phyloP scores from a whole-genome alignment of 2,329 filamentous ascomycete species.

The Botrytis medusae region DNA sequence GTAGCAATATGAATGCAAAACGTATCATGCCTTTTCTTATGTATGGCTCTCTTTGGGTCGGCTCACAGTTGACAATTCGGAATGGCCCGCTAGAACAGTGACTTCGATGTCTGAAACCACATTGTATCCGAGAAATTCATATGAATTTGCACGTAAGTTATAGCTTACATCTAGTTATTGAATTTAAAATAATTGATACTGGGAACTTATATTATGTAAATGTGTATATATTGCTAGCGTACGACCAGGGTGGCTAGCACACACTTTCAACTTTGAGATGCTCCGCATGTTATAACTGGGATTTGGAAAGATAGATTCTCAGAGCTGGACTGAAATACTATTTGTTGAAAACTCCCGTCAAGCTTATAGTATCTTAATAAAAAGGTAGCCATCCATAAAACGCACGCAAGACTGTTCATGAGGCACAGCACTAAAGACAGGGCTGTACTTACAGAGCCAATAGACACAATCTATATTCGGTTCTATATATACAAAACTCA shows the following conservation, averaged over 20 bases:
- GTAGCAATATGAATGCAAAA: background rate
- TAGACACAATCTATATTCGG: background rate
- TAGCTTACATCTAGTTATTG: too few relatives aligned
- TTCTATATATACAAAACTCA: background rate
- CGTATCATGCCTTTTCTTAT: background rate
- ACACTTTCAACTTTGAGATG: background rate
- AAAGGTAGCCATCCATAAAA: background rate
- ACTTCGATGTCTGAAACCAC: background rate
- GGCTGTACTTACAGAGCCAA: background rate
- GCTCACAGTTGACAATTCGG: background rate
- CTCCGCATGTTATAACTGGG: background rate
- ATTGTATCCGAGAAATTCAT: rapidly evolving
- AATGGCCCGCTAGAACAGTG: background rate
- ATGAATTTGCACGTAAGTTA: too few relatives aligned
- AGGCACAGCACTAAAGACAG: background rate
- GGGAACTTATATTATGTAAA: background rate
- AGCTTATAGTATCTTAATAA: background rate
- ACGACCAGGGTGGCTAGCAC: rapidly evolving
- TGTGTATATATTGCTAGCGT: background rate
- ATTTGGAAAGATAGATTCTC: background rate
- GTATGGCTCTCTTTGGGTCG: background rate
- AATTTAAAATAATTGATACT: background rate
- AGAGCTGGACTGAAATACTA: rapidly evolving
- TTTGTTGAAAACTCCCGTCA: rapidly evolving
- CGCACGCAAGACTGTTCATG: background rate